Percentiles rank a stretch among this genome's conserved stretches.
These are phyloP conservation scores for Epichloe baconii DNA, from an alignment of 2,329 filamentous ascomycete species.

Conservation along the genomic window DNA sequence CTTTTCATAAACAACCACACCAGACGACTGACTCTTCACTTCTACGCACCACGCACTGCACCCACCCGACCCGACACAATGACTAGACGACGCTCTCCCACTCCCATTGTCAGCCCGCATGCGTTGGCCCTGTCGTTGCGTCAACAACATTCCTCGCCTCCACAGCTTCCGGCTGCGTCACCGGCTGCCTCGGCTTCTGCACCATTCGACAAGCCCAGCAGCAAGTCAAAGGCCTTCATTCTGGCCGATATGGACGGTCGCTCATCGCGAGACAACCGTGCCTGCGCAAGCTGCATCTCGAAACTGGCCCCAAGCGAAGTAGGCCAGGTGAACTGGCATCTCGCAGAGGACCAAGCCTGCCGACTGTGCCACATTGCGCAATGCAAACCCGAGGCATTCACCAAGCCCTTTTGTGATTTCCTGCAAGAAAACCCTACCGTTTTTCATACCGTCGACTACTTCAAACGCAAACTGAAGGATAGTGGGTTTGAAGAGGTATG, in stretches of 20 bases:
- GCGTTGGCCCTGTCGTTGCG: conserved; percentile 33
- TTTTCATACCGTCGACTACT: conserved; percentile 77
- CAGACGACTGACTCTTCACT: no score
- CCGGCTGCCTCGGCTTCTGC: conserved; percentile 7
- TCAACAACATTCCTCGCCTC: conserved; percentile 20
- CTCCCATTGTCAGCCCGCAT: conserved; percentile 29
- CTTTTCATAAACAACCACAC: no score
- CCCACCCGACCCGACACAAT: conserved; percentile 16
- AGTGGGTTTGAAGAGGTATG: conserved; percentile 60
- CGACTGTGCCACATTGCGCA: conserved; percentile 25
- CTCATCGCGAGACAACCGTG: conserved; percentile 19
- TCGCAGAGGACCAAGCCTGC: conserved; percentile 16
- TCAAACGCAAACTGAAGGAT: conserved; percentile 57
- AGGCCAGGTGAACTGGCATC: conserved; percentile 19
- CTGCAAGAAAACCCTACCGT: conserved; percentile 83
- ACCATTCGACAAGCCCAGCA: neutral
- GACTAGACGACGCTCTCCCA: conserved; percentile 32
- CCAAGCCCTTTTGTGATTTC: conserved; percentile 76
- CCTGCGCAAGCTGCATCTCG: conserved; percentile 27
- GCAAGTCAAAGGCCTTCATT: conserved; percentile 32
- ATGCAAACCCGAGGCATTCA: conserved; percentile 50
- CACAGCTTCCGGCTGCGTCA: no score
- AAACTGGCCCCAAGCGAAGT: conserved; percentile 17
- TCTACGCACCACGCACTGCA: no score
- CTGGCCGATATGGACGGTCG: conserved; percentile 27